Base-by-base conservation (phyloP, 116 monocot genomes). In the Phalaenopsis hybrid region DNA sequence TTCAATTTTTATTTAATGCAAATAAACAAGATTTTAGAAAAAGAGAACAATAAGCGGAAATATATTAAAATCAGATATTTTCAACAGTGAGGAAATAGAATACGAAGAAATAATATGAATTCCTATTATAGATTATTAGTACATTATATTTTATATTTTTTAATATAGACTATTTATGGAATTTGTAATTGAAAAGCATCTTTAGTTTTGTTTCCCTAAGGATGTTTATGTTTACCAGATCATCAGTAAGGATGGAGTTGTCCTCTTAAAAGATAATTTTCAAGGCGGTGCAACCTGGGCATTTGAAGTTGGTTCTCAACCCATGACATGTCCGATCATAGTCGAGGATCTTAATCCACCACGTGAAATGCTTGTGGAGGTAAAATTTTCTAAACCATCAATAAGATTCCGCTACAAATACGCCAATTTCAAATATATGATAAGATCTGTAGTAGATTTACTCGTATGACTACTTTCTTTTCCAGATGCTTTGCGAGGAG, bases 221-320 rank as follows among this genome's bases (percentile, higher is more conserved):
- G 15, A 33, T 41, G 16, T 72, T 72, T 25, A 2, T 51, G 51
- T 77, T 76, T 52, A 72, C 8, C 84, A 88, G 87, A 82, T 85
- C 57, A 79, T 79, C 11, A 46, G 82, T 41, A 76, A 80, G 75
- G 85, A 88, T 25, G 87, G 85, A 23, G 87, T 83, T 21, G 69
- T 85, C 45, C 79, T 84, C 17, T 83, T 85, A 79, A 90, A 87
- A 78, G 87, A 90, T 59, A 83, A 87, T 69, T 85, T 85, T 61
- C 85, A 85, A 59, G 85, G 90, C 58, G 90, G 90, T 72, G 90
- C 90, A 44, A 90, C 90, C 28, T 90, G 90, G 90, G 90, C 90
- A 79, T 90, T 87, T 80, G 87, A 90, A 58, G 87, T 90, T 11
- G 90, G 87, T 21, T 79, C 82, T 57, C 87, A 90, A 68, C 81